phyloP scores from a whole-genome alignment of 2,329 filamentous ascomycete species.

The Fusarium musae region DNA sequence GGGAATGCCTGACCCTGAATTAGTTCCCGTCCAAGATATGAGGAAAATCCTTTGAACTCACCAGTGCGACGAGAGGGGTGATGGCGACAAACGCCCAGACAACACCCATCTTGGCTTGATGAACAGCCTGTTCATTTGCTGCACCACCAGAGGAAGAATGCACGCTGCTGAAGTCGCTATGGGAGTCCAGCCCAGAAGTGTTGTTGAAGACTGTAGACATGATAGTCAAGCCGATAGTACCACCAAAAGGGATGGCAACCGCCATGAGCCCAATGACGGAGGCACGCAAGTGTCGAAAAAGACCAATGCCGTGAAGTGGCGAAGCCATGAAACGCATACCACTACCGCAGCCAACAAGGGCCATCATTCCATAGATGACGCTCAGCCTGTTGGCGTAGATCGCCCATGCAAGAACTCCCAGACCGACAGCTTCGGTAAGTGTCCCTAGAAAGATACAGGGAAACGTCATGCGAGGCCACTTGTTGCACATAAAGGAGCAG shows the following conservation, averaged over 20 bases:
- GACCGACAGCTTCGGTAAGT: constrained; percentile 66
- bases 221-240: constrained; percentile 72
- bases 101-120: constrained; percentile 61
- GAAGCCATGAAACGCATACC: constrained; percentile 74
- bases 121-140: constrained; percentile 28
- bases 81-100: constrained; percentile 73
- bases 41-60: constrained; percentile 33
- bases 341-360: constrained; percentile 69
- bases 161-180: constrained; percentile 40
- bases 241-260: constrained; percentile 70
- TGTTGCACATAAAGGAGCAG: constrained; percentile 69
- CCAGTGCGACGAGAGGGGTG: constrained; percentile 64
- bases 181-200: constrained; percentile 46
- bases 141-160: constrained; percentile 21
- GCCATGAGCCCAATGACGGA: constrained; percentile 69
- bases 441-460: constrained; percentile 66
- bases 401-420: constrained; percentile 68
- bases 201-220: constrained; percentile 79
- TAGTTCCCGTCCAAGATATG: neutral
- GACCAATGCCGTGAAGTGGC: constrained; percentile 70
- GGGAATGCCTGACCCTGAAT: constrained; percentile 40
- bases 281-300: constrained; percentile 68
- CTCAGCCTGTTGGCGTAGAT: constrained; percentile 59
- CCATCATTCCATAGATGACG: constrained; percentile 74
- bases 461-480: constrained; percentile 71